Percentiles rank a stretch among this genome's conserved stretches.
phyloP scores from a whole-genome alignment of 1,139 yeast species.

The Suhomyces ambrosiae region DNA sequence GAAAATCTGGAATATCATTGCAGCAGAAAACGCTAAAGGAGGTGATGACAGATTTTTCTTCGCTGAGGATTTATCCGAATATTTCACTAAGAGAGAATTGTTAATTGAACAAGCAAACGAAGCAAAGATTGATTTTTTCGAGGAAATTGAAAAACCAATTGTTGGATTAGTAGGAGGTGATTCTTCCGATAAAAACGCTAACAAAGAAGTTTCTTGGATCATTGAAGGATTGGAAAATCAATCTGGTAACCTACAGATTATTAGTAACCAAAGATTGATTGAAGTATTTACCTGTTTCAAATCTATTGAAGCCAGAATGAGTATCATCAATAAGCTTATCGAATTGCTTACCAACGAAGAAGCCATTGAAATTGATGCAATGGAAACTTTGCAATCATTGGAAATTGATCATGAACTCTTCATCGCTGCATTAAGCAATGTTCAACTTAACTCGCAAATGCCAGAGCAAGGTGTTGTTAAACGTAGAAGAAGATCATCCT shows the following conservation, averaged over 20 bases:
- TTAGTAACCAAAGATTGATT: slow-evolving; percentile 57
- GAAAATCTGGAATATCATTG: slow-evolving; percentile 36
- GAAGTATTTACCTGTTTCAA: slow-evolving; percentile 56
- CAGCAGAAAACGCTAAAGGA: slow-evolving; percentile 25
- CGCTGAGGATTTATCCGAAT: slow-evolving; percentile 33
- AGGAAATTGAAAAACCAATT: slow-evolving; percentile 56
- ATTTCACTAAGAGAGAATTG: slow-evolving; percentile 36
- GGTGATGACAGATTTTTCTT: slow-evolving; percentile 37
- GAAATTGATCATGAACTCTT: slow-evolving; percentile 49
- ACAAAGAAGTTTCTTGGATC: slow-evolving; percentile 62
- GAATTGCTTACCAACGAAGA: slow-evolving; percentile 52
- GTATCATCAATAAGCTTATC: slow-evolving; percentile 59
- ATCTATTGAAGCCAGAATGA: slow-evolving; percentile 56
- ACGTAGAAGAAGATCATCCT: slow-evolving; percentile 79
- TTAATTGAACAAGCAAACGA: slow-evolving; percentile 49
- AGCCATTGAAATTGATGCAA: slow-evolving; percentile 52
- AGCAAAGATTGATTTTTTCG: slow-evolving; percentile 50
- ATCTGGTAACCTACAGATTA: slow-evolving; percentile 48
- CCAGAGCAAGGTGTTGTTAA: slow-evolving; percentile 59
- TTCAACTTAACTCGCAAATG: slow-evolving; percentile 45
- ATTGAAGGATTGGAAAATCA: slow-evolving; percentile 51
- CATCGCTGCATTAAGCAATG: slow-evolving; percentile 50
- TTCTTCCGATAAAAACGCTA: slow-evolving; percentile 46
- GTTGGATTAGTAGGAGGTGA: slow-evolving; percentile 55
- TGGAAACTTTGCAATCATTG: slow-evolving; percentile 52